These are phyloP conservation scores for Cordyceps sp. DNA, from an alignment of 2,329 filamentous ascomycete species.

Conservation along the genomic window DNA sequence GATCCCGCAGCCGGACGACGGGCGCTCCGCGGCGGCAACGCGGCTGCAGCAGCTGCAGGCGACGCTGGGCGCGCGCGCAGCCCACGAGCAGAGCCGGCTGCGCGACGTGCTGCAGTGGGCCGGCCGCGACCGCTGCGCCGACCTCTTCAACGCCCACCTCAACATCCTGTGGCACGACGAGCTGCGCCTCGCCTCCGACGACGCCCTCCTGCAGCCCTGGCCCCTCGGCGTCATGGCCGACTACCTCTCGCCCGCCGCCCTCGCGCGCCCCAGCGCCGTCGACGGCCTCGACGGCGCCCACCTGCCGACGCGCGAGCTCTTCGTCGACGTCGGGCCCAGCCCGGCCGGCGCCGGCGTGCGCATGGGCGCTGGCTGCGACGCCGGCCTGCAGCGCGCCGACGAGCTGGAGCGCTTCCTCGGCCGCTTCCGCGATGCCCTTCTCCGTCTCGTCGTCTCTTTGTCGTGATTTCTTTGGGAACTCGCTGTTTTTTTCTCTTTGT, in stretches of 20 bases:
- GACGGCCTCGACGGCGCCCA: neutral
- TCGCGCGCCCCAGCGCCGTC: neutral
- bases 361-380: no score
- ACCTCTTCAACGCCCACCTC: conserved; percentile 1
- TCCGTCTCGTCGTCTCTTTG: no score
- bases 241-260: neutral
- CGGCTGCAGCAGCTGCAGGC: conserved; percentile 1
- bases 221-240: neutral
- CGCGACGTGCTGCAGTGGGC: conserved; percentile 1
- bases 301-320: no score
- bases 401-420: no score
- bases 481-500: no score
- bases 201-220: neutral
- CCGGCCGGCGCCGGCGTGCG: no score
- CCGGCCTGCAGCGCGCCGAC: no score
- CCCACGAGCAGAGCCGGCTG: conserved; percentile 3
- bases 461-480: no score
- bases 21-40: no score
- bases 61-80: neutral
- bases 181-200: neutral
- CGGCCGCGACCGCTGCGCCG: neutral
- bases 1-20: no score
- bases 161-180: conserved; percentile 3
- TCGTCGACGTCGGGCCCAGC: no score
- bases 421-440: no score